These are phyloP conservation scores for Sporisorium exsertum DNA, from an alignment of 1,284 basidiomycete species.

Conservation along the genomic window DNA sequence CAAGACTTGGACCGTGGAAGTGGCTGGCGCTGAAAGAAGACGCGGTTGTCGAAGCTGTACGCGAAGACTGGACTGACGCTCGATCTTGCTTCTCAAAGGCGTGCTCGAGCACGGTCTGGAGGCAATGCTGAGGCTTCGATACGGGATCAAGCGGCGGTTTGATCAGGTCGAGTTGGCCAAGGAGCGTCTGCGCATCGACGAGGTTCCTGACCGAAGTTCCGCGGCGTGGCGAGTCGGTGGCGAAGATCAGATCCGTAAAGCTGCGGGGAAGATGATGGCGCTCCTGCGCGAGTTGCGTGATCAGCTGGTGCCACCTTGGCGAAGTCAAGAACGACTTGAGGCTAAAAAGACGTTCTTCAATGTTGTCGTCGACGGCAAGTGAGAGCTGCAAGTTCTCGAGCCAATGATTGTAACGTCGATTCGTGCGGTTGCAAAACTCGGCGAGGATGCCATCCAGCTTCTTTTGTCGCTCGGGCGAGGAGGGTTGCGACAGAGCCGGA, in stretches of 20 bases:
- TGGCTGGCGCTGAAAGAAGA: neutral
- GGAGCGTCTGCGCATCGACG: neutral
- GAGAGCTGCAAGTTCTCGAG: neutral
- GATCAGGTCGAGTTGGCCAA: neutral
- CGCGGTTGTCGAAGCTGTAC: no score
- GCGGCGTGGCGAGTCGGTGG: neutral
- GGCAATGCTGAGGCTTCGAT: neutral
- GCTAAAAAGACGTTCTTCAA: no score
- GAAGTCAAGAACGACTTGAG: neutral
- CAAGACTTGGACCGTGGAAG: neutral
- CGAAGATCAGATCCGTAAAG: neutral
- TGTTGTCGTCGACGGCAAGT: neutral
- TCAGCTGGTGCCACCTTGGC: neutral
- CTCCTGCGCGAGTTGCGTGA: neutral
- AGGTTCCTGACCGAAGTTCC: neutral
- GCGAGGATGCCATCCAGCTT: neutral
- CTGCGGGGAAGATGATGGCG: neutral
- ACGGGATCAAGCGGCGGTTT: neutral
- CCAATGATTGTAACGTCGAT: neutral
- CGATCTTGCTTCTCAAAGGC: neutral
- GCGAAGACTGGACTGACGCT: neutral
- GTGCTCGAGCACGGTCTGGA: neutral
- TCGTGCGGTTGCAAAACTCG: neutral
- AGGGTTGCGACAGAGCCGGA: neutral
- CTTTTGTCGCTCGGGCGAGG: neutral